Conservation (phyloP, 495 filamentous ascomycete species). For the Friedmanniomyces simplex region DNA sequence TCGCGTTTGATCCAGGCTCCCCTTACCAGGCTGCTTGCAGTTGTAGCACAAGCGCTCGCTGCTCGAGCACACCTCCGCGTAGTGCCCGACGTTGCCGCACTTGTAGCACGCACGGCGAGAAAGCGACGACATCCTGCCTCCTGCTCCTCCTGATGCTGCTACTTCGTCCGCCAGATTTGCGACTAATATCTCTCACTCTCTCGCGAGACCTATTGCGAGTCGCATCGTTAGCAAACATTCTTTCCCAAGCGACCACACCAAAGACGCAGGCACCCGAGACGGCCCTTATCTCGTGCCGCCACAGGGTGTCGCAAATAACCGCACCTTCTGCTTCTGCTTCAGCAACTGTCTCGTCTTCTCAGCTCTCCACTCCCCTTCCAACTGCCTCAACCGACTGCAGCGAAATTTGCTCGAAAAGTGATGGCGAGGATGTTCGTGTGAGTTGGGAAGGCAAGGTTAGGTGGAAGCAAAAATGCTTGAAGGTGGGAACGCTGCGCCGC, state of each 20-base stretch:
- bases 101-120: conserved; percentile 99
- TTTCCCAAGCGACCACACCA: no score
- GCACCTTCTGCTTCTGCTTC: neutral
- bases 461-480: neutral
- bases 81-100: conserved; percentile 98
- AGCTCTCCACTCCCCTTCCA: neutral
- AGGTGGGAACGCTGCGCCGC: neutral
- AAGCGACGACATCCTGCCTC: conserved; percentile 66
- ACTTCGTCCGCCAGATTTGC: neutral
- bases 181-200: neutral
- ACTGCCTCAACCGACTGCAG: neutral
- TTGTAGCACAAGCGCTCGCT: conserved; percentile 98
- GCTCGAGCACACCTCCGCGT: conserved; percentile 96
- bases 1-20: no score
- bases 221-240: neutral
- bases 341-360: neutral
- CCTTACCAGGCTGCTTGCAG: conserved; percentile 51
- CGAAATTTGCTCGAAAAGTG: neutral
- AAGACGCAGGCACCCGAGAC: neutral
- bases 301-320: neutral
- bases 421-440: neutral
- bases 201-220: neutral
- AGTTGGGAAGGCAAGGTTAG: no score
- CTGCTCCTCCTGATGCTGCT: neutral
- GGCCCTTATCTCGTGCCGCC: neutral